Evolutionary conservation across 139 green algal species (phyloP).

Genomic region (Micractinium sp.): DNA sequence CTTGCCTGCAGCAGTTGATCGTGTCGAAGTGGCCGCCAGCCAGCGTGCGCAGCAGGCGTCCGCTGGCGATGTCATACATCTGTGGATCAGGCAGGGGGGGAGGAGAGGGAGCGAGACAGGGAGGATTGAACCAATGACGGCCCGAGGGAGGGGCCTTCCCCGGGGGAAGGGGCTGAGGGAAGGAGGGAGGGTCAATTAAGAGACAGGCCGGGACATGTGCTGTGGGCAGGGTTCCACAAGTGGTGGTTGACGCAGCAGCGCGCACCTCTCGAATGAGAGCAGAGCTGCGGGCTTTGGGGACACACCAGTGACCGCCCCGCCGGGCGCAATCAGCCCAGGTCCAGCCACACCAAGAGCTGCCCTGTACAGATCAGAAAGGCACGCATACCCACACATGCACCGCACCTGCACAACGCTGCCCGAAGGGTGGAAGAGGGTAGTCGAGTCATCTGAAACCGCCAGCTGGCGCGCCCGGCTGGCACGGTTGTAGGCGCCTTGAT

Average conservation of each 20-base stretch:
- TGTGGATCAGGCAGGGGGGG: conserved; percentile 32
- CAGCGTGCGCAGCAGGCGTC: conserved; percentile 46
- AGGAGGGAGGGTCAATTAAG: background rate
- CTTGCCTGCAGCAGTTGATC: conserved; percentile 43
- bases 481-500: conserved; percentile 66
- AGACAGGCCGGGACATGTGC: no score
- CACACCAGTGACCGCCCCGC: no score
- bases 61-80: conserved; percentile 66
- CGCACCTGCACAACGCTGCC: conserved; percentile 53
- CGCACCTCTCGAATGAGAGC: no score
- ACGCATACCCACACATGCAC: no score
- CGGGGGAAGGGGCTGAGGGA: background rate
- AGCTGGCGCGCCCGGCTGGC: conserved; percentile 63
- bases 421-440: conserved; percentile 77
- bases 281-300: no score
- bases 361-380: no score
- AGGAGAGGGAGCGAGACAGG: background rate
- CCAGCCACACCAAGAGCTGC: no score
- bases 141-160: no score
- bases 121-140: background rate
- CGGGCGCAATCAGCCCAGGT: no score
- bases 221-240: no score
- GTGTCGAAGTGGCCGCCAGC: conserved; percentile 44
- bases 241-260: no score
- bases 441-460: conserved; percentile 64